Base-by-base conservation (phyloP, 352 stramenopile species). In the Phytophthora cryptogea region DNA sequence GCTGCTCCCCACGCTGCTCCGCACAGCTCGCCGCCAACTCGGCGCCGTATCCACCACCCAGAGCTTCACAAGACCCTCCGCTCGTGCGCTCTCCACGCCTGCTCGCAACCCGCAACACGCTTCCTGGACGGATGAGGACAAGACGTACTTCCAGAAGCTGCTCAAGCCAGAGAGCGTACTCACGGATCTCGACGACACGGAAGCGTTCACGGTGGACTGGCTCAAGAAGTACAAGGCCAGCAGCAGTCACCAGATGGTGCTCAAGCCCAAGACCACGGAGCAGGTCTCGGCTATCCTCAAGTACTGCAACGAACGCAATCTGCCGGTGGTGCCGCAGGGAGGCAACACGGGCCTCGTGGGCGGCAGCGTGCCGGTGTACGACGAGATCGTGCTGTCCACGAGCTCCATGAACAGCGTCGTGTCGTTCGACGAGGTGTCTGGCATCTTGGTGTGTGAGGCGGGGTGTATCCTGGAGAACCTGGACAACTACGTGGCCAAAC, bases 291-390 rank as follows among this genome's bases (percentile, higher is more conserved):
- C 72, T 14, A 80, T 99, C 20, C 78, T 99, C 33, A 73, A 81
- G 59, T 97, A 99, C 72, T 99, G 96, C 72, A 84, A 98, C 68
- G 67, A 92, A 27, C 74, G 88, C 37, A 65, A 74, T 7, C 70
- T 99, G 28, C 68, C 90, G 0, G 83, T 99, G 8, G 94, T 99
- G 16, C 92, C 96, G 5, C 97, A 99, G 68, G 96, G 91, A 52
- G 97, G 97, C 43, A 99, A 99, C 73, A 99, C 97, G 20, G 92
- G 95, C 0, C 80, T 99, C n/a, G 97, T 99, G 8, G 96, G 97
- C 36, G 96, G 96, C 36, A 90, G 82, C 26, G 80, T 97, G 23
- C 88, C 90, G 0, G 73, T 96, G n/a, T 76, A 85, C 41, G 80
- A 97, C 63, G 95, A 99, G 79, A 89, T 99, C 45, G 86, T 99